Evolutionary conservation across 2,329 filamentous ascomycete species (phyloP).

Genomic region (Malbranchea cinnamomea): DNA sequence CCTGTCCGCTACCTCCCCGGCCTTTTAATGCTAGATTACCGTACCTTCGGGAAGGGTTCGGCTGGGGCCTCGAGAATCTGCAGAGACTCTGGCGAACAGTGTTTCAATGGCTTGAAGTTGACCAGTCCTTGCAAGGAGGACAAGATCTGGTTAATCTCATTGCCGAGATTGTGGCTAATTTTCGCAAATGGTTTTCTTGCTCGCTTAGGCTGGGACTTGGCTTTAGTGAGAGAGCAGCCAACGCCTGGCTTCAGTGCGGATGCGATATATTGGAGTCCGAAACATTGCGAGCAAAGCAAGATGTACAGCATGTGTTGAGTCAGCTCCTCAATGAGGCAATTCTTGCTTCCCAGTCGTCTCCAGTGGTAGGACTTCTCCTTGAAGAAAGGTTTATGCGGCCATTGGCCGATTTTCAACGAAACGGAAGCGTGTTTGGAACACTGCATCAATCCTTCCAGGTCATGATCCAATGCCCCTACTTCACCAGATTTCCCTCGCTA

Average conservation of each 20-base stretch:
- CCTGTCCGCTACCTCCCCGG: conserved; percentile 10
- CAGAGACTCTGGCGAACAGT: conserved; percentile 20
- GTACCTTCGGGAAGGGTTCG: conserved; percentile 19
- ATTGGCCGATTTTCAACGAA: conserved; percentile 14
- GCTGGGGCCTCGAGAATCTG: conserved; percentile 20
- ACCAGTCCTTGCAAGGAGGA: conserved; percentile 8
- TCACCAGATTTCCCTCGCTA: conserved; percentile 1
- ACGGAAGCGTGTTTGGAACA: conserved; percentile 9
- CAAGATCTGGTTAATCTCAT: conserved; percentile 12
- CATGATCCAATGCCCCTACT: conserved; percentile 5
- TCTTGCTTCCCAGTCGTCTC: conserved; percentile 11
- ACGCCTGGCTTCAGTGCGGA: conserved; percentile 18
- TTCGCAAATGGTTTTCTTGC: conserved; percentile 13
- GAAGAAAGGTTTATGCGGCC: conserved; percentile 15
- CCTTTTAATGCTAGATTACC: conserved; percentile 8
- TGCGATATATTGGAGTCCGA: conserved; percentile 16
- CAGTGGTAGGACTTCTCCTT: conserved; percentile 12
- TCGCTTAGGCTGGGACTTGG: conserved; percentile 11
- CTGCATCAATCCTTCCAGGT: conserved; percentile 21
- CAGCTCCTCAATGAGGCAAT: conserved; percentile 17
- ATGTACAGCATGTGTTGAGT: conserved; percentile 18
- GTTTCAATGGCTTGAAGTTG: conserved; percentile 15
- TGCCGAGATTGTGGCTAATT: conserved; percentile 16
- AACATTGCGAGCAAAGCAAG: conserved; percentile 12
- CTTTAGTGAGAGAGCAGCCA: conserved; percentile 16